phyloP scores from a whole-genome alignment of 345 rosid genomes.

The Sapria himalayana region DNA sequence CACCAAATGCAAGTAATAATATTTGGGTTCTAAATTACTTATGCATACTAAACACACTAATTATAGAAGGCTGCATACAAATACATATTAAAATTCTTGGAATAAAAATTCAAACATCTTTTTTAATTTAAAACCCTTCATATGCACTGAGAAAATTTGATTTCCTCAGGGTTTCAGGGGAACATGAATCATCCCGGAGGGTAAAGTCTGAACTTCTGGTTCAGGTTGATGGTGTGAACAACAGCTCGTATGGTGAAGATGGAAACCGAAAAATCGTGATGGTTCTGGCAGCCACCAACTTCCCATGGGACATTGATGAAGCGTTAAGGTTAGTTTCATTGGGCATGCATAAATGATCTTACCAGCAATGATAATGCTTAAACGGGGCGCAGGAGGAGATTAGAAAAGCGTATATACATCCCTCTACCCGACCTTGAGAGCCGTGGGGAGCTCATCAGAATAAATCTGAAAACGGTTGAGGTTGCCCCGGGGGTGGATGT shows the following conservation, averaged over 20 bases:
- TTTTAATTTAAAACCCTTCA: too few species aligned
- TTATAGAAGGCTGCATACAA: too few species aligned
- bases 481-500: slow-evolving; percentile 78
- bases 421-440: slow-evolving; percentile 97
- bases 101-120: too few species aligned
- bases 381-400: slow-evolving; percentile 65
- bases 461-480: slow-evolving; percentile 94
- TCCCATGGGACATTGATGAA: slow-evolving; percentile 99
- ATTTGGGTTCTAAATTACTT: too few species aligned
- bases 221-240: slow-evolving; percentile 98
- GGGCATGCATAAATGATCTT: neutral
- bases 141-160: neutral
- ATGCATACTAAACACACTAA: too few species aligned
- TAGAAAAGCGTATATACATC: slow-evolving; percentile 95
- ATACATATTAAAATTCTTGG: too few species aligned
- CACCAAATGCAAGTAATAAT: too few species aligned
- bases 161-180: slow-evolving; percentile 67
- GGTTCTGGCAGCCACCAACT: slow-evolving; percentile 98
- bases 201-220: slow-evolving; percentile 98
- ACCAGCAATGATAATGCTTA: slow-evolving; percentile 3
- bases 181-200: slow-evolving; percentile 97
- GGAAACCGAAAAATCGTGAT: slow-evolving; percentile 92
- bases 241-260: slow-evolving; percentile 75
- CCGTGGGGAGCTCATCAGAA: slow-evolving; percentile 89
- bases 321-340: slow-evolving; percentile 52